Conservation (phyloP, 2,329 filamentous ascomycete species). For the Penicillium sp. region DNA sequence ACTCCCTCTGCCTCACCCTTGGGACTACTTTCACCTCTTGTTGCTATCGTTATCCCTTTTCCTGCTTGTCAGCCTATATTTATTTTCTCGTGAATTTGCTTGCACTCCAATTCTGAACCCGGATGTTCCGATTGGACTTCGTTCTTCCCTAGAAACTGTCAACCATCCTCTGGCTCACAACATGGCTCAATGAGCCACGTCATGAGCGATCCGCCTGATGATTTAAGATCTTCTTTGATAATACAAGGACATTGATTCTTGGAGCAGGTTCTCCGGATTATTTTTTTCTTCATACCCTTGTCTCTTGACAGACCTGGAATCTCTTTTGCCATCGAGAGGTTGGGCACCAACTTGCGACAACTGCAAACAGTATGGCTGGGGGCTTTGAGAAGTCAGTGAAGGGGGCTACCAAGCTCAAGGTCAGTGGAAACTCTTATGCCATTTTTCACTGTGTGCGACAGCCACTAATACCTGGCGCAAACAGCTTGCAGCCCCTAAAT, state of each 20-base stretch:
- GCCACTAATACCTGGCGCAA: conserved; percentile 16
- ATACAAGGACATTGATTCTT: conserved; percentile 15
- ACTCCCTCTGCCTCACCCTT: conserved; percentile 17
- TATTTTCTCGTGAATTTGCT: neutral
- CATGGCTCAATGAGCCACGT: conserved; percentile 33
- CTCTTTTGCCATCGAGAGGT: neutral
- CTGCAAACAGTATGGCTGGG: conserved; percentile 34
- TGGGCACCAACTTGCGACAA: conserved; percentile 5
- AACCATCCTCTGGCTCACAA: conserved; percentile 19
- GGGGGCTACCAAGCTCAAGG: conserved; percentile 97
- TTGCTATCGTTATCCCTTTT: conserved; percentile 18
- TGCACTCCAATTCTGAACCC: conserved; percentile 4
- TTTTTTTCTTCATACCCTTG: neutral
- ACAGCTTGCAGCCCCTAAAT: conserved; percentile 92
- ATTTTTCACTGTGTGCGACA: neutral
- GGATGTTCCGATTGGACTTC: conserved; percentile 9
- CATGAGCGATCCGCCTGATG: conserved; percentile 27
- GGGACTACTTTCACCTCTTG: conserved; percentile 3
- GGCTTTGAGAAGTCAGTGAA: conserved; percentile 99
- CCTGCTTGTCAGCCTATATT: conserved; percentile 1
- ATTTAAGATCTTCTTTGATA: conserved; percentile 23
- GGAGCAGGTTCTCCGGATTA: conserved; percentile 22
- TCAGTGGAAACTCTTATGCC: conserved; percentile 41
- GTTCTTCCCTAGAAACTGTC: conserved; percentile 5
- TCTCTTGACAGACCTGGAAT: neutral